Evolutionary conservation across 1,284 basidiomycete genomes (phyloP), one percentile per base, ranked within the genome.

Genomic region (Trametes versicolor): DNA sequence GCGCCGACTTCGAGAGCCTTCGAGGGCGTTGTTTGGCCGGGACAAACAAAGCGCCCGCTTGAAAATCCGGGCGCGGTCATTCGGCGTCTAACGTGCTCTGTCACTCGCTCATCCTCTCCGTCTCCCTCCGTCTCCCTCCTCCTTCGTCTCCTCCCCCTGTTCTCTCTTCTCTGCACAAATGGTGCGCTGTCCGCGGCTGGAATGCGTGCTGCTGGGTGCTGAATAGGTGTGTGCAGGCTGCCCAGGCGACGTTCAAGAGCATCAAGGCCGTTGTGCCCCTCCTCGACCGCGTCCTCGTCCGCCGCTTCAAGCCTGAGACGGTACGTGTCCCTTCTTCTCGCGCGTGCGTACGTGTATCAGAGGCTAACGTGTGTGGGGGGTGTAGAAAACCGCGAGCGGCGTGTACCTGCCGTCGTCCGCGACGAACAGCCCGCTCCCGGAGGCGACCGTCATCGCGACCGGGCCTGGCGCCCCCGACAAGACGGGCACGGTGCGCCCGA

Each of bases 201-300:
- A 4, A 6, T 37, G 32, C 10, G 23, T 5, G 12, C 5, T 37
- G 34, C 36, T 43, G 41, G 41, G 47, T 58, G 29, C 49, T 63
- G 17, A 61, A 37, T 36, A 34, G 7, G 15, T 34, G n/a, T n/a
- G 39, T 19, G 41, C 50, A 90, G 88, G 89, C 90, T 81, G 80
- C 89, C 62, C 89, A 91, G 80, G 88, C 90, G 70, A 96, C 96
- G 34, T 95, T 98, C 91, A 97, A 95, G 82, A 93, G 90, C 73
- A 98, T 99, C 88, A 95, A 90, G 83, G 86, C 96, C 60, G 81
- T 99, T 72, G 83, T 96, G 71, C 97, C 97, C 67, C 90, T 99
- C 60, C 85, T 99, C 66, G 97, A 99, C 90, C 94, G 97, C 72
- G 94, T 99, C 70, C 87, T 99, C 68, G 96, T 99, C 66, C 97